A percentile compares a stretch with the other conserved stretches of the same genome.
phyloP scores from a whole-genome alignment of 805 yeast genomes.

The Clavispora santaluciae region DNA sequence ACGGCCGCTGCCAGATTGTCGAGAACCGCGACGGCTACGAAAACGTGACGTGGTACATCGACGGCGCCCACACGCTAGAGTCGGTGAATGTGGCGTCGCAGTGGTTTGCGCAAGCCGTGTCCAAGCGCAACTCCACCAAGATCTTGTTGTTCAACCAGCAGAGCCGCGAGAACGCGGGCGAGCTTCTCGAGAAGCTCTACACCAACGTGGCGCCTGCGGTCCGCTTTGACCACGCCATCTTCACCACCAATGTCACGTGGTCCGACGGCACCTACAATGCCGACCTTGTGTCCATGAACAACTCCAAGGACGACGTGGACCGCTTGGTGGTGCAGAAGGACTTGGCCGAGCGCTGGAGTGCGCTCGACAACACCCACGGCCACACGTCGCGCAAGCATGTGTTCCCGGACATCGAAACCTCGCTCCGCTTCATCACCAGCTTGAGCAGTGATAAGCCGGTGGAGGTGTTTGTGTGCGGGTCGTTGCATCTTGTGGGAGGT shows the following conservation, averaged over 20 bases:
- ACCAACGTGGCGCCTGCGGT: conserved; percentile 33
- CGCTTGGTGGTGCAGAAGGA: conserved; percentile 74
- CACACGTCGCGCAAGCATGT: conserved; percentile 42
- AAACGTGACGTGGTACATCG: conserved; percentile 71
- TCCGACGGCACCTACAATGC: conserved; percentile 70
- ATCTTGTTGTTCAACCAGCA: conserved; percentile 90
- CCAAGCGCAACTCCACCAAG: conserved; percentile 19
- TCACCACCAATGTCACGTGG: conserved; percentile 93
- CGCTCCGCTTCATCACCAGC: conserved; percentile 51
- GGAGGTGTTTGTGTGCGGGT: conserved; percentile 90
- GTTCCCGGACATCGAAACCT: conserved; percentile 70
- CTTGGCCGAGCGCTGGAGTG: conserved; percentile 66
- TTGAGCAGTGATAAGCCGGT: conserved; percentile 33
- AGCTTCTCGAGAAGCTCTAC: conserved; percentile 53
- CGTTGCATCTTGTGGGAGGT: conserved; percentile 93
- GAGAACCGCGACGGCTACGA: conserved; percentile 36
- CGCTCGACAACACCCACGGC: conserved; percentile 37
- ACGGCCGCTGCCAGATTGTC: conserved; percentile 89
- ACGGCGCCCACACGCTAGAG: conserved; percentile 95
- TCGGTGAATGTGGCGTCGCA: conserved; percentile 74
- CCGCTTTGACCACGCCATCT: conserved; percentile 69
- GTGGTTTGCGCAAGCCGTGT: conserved; percentile 55
- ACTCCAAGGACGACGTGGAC: conserved; percentile 72
- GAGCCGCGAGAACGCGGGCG: conserved; percentile 71
- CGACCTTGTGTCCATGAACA: conserved; percentile 83